Conservation (phyloP, 2,329 filamentous ascomycete genomes). For the Fonsecaea multimorphosa region DNA sequence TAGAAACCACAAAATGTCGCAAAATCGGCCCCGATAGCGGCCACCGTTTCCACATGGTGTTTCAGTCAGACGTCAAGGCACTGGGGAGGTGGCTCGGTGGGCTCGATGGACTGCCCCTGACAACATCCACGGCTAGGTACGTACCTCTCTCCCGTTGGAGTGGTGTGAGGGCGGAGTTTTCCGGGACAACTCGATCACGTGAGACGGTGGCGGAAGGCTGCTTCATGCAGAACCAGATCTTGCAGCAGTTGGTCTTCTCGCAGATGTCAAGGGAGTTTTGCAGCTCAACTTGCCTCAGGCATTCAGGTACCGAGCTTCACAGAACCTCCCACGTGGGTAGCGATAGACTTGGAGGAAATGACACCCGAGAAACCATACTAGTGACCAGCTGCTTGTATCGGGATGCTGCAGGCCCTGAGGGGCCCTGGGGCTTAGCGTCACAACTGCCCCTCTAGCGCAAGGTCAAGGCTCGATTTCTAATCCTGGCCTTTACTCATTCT, state of each 20-base stretch:
- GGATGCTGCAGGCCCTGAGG: constrained; percentile 11
- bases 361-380: not conserved
- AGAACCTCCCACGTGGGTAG: constrained; percentile 2
- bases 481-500: constrained; percentile 16
- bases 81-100: not conserved
- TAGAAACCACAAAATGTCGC: not conserved
- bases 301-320: constrained; percentile 17
- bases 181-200: constrained; percentile 20
- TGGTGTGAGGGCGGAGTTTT: constrained; percentile 26
- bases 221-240: not conserved
- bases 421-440: constrained; percentile 9
- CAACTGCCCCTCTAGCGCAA: constrained; percentile 14
- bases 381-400: not conserved
- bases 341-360: not conserved
- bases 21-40: not conserved
- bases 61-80: not conserved
- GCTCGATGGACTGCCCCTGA: constrained; percentile 4
- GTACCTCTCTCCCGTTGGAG: constrained; percentile 1
- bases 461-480: constrained; percentile 28
- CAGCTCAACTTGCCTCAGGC: constrained; percentile 1
- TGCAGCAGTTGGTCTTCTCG: not conserved
- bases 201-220: not conserved
- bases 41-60: constrained; percentile 1
- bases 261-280: not conserved
- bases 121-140: not conserved